Conservation (phyloP, 345 rosid genomes). For the Salix caprea region DNA sequence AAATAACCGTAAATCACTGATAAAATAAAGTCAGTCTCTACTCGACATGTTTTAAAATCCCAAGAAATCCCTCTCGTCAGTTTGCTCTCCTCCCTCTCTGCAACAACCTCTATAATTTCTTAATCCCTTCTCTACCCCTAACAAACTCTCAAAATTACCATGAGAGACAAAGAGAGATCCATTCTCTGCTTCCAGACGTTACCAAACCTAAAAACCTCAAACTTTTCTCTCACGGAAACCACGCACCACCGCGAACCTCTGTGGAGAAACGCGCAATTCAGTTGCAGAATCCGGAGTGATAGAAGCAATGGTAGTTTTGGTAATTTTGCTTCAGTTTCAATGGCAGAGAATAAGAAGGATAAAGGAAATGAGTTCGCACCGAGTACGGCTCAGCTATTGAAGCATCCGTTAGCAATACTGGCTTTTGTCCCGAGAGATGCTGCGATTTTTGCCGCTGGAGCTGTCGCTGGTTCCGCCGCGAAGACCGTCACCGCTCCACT, state of each 20-base stretch:
- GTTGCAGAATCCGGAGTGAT: neutral
- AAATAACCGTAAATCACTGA: neutral
- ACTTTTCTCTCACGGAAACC: conserved; percentile 20
- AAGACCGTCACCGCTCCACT: conserved; percentile 92
- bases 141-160: conserved; percentile 14
- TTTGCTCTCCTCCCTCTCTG: neutral
- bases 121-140: conserved; percentile 29
- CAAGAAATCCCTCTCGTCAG: neutral
- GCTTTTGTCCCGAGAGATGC: conserved; percentile 68
- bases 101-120: neutral
- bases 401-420: conserved; percentile 66
- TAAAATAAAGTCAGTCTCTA: neutral
- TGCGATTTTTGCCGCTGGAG: conserved; percentile 87
- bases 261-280: conserved; percentile 23
- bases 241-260: conserved; percentile 17
- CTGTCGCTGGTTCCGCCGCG: conserved; percentile 91
- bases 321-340: conserved; percentile 58
- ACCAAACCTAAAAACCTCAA: conserved; percentile 39
- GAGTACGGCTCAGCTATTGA: conserved; percentile 54
- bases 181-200: conserved; percentile 33
- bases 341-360: conserved; percentile 43
- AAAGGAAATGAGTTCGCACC: conserved; percentile 51
- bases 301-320: conserved; percentile 19
- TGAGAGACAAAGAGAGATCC: conserved; percentile 49
- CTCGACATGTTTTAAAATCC: neutral